A percentile compares a stretch with the other conserved stretches of the same genome.
Evolutionary conservation across 495 filamentous ascomycete genomes (phyloP).

Genomic region (Podospora anserina): DNA sequence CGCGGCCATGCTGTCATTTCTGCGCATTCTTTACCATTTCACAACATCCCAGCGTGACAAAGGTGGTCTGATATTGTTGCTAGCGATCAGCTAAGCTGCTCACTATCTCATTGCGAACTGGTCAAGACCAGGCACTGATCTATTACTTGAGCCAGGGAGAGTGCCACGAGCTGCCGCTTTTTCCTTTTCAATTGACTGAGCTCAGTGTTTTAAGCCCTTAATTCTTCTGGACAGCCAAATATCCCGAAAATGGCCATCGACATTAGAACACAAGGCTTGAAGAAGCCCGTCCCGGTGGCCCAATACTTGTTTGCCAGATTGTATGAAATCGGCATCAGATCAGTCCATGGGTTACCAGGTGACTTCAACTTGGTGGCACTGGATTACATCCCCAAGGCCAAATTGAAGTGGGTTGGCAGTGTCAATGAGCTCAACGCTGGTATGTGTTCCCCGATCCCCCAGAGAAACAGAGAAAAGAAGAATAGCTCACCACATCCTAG

Average conservation of each 20-base stretch:
- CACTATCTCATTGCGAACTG: not conserved
- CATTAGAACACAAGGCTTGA: slow-evolving; percentile 38
- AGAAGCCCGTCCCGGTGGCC: slow-evolving; percentile 47
- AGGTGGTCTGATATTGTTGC: not conserved
- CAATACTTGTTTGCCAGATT: slow-evolving; percentile 70
- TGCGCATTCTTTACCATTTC: not conserved
- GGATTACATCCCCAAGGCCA: slow-evolving; percentile 61
- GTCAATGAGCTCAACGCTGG: slow-evolving; percentile 82
- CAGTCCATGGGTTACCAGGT: slow-evolving; percentile 69
- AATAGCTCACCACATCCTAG: slow-evolving; percentile 17
- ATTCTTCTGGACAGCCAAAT: not conserved
- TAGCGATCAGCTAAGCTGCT: not conserved
- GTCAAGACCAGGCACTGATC: not conserved
- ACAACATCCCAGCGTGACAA: not conserved
- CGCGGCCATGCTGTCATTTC: not conserved
- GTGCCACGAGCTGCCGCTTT: not conserved
- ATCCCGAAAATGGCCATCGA: slow-evolving; percentile 30
- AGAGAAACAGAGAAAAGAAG: not conserved
- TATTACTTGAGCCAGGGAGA: not conserved
- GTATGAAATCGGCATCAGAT: slow-evolving; percentile 63
- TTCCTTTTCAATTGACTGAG: not conserved
- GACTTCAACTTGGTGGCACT: slow-evolving; percentile 72
- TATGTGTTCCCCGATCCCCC: slow-evolving; percentile 22
- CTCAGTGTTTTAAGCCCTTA: not conserved
- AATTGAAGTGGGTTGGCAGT: slow-evolving; percentile 73